Base-by-base conservation (phyloP, 805 yeast genomes). In the Wickerhamiella kazuoi region DNA sequence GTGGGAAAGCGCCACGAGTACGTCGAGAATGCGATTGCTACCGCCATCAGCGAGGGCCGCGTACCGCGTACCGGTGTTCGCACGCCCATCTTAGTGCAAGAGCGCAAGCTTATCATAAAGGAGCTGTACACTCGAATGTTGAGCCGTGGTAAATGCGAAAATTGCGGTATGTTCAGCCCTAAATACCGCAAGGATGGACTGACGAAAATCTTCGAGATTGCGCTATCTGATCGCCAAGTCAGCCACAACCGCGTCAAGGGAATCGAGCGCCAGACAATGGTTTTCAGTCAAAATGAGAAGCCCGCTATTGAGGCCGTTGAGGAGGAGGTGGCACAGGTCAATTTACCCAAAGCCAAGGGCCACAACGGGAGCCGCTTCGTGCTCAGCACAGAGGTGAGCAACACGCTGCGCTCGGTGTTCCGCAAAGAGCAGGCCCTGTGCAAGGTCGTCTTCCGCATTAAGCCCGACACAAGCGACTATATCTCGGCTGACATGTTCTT, bases 131-230 rank as follows among this genome's bases (percentile, higher is more conserved):
- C 71, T 50, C 71, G 71, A 50, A 59, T 86, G 37, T 62, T 81
- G 46, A 59, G 79, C 36, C 74, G 95, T 59, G 76, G 84, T 41
- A 80, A 76, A 59, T 90, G 99, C 71, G 94, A 82, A 52, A 84
- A 86, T 61, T 90, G 99, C 70, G 82, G 84, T 34, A 81, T 86
- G 94, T 81, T 67, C 59, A 83, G 95, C 34, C 97, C 99, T 40
- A 67, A 78, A 28, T 87, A 78, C 66, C 75, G 98, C 63, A 87
- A 86, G 53, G 99, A 90, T 56, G 98, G 98, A 0, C 78, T 74
- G 54, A 71, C 86, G 45, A 90, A 93, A 64, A 74, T 90, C 46
- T 90, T 90, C 53, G 97, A 90, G 62, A 76, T 75, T 48, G 74
- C 93, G 4, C 68, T 93, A 49, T 69, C 69, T 37, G 94, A 82